phyloP scores from a whole-genome alignment of 345 rosid genomes.

The Brassica napus region DNA sequence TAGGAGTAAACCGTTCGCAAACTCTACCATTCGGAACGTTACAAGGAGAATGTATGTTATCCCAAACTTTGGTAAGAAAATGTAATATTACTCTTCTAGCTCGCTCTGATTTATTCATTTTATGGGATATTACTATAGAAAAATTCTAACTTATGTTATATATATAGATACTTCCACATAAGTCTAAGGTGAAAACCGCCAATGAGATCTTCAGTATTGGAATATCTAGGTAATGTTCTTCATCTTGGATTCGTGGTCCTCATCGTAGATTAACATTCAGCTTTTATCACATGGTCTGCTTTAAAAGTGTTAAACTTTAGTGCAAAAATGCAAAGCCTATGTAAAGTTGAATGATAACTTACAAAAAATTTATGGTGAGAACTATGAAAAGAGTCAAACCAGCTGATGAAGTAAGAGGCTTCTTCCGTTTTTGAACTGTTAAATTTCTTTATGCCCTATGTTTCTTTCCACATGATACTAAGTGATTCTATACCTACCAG shows the following conservation, averaged over 20 bases:
- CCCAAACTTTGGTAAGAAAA: too few species aligned
- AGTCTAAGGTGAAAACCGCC: slow-evolving; percentile 66
- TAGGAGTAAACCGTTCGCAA: slow-evolving; percentile 88
- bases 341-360: slow-evolving; percentile 74
- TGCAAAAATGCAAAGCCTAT: slow-evolving; percentile 71
- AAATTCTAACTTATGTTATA: too few species aligned
- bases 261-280: neutral
- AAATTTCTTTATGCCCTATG: neutral
- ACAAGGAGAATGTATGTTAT: neutral
- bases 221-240: slow-evolving; percentile 54
- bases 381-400: slow-evolving; percentile 55
- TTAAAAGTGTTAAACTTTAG: neutral
- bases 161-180: slow-evolving; percentile 1
- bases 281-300: neutral
- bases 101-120: too few species aligned
- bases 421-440: neutral
- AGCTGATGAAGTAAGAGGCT: slow-evolving; percentile 53
- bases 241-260: neutral
- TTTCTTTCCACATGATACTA: slow-evolving; percentile 1
- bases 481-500: slow-evolving; percentile 33
- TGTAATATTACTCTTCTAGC: too few species aligned
- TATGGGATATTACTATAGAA: too few species aligned
- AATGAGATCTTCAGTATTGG: slow-evolving; percentile 74
- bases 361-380: slow-evolving; percentile 63
- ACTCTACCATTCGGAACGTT: neutral